A percentile compares a stretch with the other conserved stretches of the same genome.
These are phyloP conservation scores for Baudoinia panamericana DNA, from an alignment of 495 filamentous ascomycete genomes.

Conservation along the genomic window DNA sequence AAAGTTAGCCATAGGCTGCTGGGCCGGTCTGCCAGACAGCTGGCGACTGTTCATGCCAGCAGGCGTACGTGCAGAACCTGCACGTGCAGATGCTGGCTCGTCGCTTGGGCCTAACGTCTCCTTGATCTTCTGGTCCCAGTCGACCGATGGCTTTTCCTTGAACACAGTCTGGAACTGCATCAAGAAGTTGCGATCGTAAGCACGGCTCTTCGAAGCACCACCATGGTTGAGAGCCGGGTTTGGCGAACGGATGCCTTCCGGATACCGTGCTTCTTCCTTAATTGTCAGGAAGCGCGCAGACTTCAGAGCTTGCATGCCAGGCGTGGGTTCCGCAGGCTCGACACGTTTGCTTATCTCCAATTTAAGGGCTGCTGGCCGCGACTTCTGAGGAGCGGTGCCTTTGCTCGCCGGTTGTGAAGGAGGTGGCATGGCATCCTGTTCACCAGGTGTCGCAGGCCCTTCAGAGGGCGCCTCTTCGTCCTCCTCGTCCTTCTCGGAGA, in stretches of 20 bases:
- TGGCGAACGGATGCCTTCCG: slow-evolving; percentile 65
- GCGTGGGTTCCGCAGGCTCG: slow-evolving; percentile 80
- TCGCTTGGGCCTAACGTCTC: slow-evolving; percentile 60
- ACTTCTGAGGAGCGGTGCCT: slow-evolving; percentile 38
- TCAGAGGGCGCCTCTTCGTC: slow-evolving; percentile 18
- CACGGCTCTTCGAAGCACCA: slow-evolving; percentile 62
- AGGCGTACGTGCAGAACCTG: slow-evolving; percentile 41
- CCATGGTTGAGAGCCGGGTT: slow-evolving; percentile 77
- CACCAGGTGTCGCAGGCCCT: slow-evolving; percentile 3
- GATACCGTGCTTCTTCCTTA: slow-evolving; percentile 55
- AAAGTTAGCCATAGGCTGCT: slow-evolving; percentile 29
- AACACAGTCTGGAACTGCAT: slow-evolving; percentile 93
- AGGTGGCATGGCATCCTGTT: slow-evolving; percentile 26
- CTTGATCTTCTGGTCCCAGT: slow-evolving; percentile 75
- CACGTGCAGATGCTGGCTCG: slow-evolving; percentile 54
- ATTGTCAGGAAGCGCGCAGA: slow-evolving; percentile 73
- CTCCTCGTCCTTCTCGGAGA: too few relatives aligned
- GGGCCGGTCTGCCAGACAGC: slow-evolving; percentile 33
- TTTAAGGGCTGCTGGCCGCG: slow-evolving; percentile 70
- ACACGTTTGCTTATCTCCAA: slow-evolving; percentile 68
- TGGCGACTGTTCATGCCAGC: slow-evolving; percentile 34
- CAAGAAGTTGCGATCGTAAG: slow-evolving; percentile 90
- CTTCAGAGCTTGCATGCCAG: slow-evolving; percentile 78
- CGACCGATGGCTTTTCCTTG: slow-evolving; percentile 83
- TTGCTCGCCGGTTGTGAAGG: slow-evolving; percentile 22